Evolutionary conservation across 768 basidiomycete genomes (phyloP).

Genomic region (Suillus cothurnatus): DNA sequence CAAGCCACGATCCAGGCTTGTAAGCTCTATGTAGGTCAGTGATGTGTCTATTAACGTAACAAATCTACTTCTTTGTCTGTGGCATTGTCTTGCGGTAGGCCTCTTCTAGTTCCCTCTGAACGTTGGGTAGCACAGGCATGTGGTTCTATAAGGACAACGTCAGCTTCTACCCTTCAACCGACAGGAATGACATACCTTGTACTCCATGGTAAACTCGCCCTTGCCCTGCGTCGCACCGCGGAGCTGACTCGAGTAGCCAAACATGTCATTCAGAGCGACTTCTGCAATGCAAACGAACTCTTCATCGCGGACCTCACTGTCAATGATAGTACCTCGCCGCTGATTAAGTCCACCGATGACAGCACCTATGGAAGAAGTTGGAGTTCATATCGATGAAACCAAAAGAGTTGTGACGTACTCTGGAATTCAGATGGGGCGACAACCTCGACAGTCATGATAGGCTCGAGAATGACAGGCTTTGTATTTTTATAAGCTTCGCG

Average conservation of each 20-base stretch:
- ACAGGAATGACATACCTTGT: slow-evolving; percentile 54
- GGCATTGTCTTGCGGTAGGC: slow-evolving; percentile 80
- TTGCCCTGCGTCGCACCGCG: slow-evolving; percentile 97
- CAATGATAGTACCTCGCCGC: slow-evolving; percentile 90
- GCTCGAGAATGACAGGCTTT: slow-evolving; percentile 84
- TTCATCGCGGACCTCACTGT: slow-evolving; percentile 95
- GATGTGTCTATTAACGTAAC: neutral
- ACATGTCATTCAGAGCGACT: slow-evolving; percentile 97
- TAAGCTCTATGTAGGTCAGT: slow-evolving; percentile 3
- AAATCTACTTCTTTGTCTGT: slow-evolving; percentile 65
- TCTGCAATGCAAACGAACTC: slow-evolving; percentile 93
- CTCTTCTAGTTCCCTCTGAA: slow-evolving; percentile 89
- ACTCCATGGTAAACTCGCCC: slow-evolving; percentile 84
- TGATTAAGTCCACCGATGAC: slow-evolving; percentile 95
- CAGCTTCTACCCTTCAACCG: slow-evolving; percentile 1
- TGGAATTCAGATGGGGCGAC: slow-evolving; percentile 97
- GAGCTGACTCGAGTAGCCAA: slow-evolving; percentile 92
- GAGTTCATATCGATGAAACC: slow-evolving; percentile 3
- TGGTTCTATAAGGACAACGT: slow-evolving; percentile 55
- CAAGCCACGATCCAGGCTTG: neutral
- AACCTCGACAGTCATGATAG: slow-evolving; percentile 99
- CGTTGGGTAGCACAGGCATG: slow-evolving; percentile 77
- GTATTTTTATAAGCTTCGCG: slow-evolving; percentile 83
- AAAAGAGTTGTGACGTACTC: slow-evolving; percentile 44
- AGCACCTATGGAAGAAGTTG: slow-evolving; percentile 45